These are phyloP conservation scores for Karstenula rhodostoma DNA, from an alignment of 2,329 filamentous ascomycete species.

Conservation along the genomic window DNA sequence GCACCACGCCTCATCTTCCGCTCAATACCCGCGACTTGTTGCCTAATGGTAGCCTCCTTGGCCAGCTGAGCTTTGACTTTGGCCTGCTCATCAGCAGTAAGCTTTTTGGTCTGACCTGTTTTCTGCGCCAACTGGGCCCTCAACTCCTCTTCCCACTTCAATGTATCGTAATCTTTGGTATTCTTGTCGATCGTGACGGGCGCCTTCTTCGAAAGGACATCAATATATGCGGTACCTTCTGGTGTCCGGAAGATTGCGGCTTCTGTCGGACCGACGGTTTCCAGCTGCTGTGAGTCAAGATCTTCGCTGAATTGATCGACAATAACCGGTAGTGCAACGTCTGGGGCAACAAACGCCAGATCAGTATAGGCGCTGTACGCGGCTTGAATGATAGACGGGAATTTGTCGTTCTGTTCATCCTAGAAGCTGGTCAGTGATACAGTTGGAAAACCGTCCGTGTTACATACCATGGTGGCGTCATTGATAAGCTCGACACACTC, in stretches of 20 bases:
- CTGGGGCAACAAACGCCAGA: constrained; percentile 90
- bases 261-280: constrained; percentile 81
- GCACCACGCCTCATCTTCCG: constrained; percentile 80
- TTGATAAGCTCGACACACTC: constrained; percentile 74
- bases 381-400: constrained; percentile 66
- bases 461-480: constrained; percentile 62
- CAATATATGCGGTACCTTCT: constrained; percentile 86
- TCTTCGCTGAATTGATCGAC: constrained; percentile 78
- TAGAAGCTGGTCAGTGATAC: constrained; percentile 16
- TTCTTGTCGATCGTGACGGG: constrained; percentile 82
- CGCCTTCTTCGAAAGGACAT: constrained; percentile 86
- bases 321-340: constrained; percentile 77
- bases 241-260: constrained; percentile 92
- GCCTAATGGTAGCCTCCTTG: constrained; percentile 83
- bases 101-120: constrained; percentile 89
- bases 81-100: constrained; percentile 84
- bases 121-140: constrained; percentile 88
- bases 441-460: constrained; percentile 22
- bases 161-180: constrained; percentile 90
- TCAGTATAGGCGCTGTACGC: constrained; percentile 88
- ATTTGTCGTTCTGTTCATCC: constrained; percentile 32
- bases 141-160: constrained; percentile 97
- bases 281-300: constrained; percentile 73
- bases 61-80: constrained; percentile 91
- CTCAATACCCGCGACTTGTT: constrained; percentile 73